Evolutionary conservation across 192 early-diverging fungal genomes (phyloP).

Genomic region (Coemansia brasiliensis): DNA sequence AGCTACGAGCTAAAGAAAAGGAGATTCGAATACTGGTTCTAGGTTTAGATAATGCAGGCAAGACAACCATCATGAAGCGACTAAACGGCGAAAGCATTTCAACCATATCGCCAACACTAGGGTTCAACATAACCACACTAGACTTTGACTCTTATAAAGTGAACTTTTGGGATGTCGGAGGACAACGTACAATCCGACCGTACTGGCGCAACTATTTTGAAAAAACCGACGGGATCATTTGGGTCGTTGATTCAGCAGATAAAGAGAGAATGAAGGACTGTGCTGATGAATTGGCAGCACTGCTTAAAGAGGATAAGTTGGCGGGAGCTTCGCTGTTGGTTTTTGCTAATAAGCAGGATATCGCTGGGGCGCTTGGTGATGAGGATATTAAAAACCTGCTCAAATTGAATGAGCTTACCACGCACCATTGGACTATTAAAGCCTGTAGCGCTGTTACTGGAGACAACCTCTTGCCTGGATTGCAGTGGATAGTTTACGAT

Average conservation of each 20-base stretch:
- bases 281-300: conserved; percentile 66
- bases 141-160: conserved; percentile 69
- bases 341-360: conserved; percentile 98
- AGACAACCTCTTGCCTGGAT: conserved; percentile 77
- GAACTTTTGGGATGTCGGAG: conserved; percentile 97
- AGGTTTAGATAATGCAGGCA: conserved; percentile 98
- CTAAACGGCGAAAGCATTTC: conserved; percentile 91
- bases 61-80: conserved; percentile 95
- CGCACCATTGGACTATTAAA: conserved; percentile 93
- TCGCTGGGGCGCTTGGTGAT: conserved; percentile 73
- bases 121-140: conserved; percentile 97
- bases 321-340: conserved; percentile 92
- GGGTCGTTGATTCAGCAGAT: conserved; percentile 98
- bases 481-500: conserved; percentile 94
- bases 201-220: conserved; percentile 99
- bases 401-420: conserved; percentile 66
- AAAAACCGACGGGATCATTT: conserved; percentile 94
- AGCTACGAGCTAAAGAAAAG: conserved; percentile 87
- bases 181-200: conserved; percentile 92
- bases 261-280: conserved; percentile 78
- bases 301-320: conserved; percentile 91
- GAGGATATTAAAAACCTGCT: conserved; percentile 73
- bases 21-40: conserved; percentile 94
- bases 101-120: conserved; percentile 91
- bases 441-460: conserved; percentile 82